A percentile compares a stretch with the other conserved stretches of the same genome.
phyloP scores from a whole-genome alignment of 352 stramenopile species.

The Globisporangium nagaii region DNA sequence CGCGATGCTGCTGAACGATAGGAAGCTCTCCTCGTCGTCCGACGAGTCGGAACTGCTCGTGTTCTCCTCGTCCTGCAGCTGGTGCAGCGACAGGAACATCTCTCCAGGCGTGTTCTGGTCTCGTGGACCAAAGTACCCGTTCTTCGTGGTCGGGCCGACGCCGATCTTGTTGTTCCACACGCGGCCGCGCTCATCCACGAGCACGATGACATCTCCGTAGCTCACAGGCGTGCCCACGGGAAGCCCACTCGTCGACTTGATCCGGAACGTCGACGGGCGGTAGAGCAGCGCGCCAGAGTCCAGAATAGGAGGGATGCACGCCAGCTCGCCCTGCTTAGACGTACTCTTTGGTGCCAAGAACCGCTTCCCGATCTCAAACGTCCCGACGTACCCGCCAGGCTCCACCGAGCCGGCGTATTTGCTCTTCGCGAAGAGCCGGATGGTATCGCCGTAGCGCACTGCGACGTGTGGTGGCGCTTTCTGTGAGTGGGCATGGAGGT shows the following conservation, averaged over 20 bases:
- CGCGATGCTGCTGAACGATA: conserved; percentile 59
- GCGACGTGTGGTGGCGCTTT: conserved; percentile 55
- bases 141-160: conserved; percentile 64
- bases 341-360: conserved; percentile 57
- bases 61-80: conserved; percentile 35
- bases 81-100: conserved; percentile 80
- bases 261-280: conserved; percentile 50
- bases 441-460: conserved; percentile 61
- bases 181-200: conserved; percentile 53
- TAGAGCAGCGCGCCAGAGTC: conserved; percentile 30
- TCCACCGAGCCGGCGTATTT: conserved; percentile 31
- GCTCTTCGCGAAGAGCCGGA: conserved; percentile 61
- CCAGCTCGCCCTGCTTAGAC: conserved; percentile 59
- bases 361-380: conserved; percentile 55
- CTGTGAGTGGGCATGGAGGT: conserved; percentile 20
- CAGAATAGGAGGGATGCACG: conserved; percentile 55
- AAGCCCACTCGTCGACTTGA: conserved; percentile 60
- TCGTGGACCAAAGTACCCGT: conserved; percentile 72
- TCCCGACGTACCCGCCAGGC: conserved; percentile 59
- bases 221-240: conserved; percentile 55
- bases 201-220: conserved; percentile 78
- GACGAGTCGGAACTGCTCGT: conserved; percentile 49
- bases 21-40: conserved; percentile 54
- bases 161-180: conserved; percentile 89
- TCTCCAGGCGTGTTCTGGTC: conserved; percentile 63